These are phyloP conservation scores for Talaromyces verruculosus DNA, from an alignment of 2,329 filamentous ascomycete genomes.

Conservation along the genomic window DNA sequence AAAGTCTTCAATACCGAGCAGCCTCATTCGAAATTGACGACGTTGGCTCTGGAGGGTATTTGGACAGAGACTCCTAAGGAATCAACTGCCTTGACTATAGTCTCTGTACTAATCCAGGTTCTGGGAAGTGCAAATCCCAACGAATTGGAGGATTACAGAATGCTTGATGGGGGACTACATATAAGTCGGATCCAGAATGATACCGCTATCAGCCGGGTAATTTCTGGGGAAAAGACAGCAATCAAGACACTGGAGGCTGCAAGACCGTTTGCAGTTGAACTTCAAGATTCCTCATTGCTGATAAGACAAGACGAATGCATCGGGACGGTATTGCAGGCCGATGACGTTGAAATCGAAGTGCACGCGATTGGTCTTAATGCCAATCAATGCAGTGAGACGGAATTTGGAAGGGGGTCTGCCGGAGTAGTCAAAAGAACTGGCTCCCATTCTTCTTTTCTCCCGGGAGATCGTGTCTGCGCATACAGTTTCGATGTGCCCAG, in stretches of 20 bases:
- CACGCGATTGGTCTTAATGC: neutral
- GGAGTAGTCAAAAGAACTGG: neutral
- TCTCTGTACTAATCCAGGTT: neutral
- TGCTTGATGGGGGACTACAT: neutral
- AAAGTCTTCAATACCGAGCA: neutral
- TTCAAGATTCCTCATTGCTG: neutral
- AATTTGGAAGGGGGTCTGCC: constrained; percentile 3
- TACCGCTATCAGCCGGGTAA: neutral
- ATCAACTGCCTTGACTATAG: neutral
- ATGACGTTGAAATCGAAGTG: neutral
- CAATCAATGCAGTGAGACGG: neutral
- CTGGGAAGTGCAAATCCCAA: too few relatives aligned
- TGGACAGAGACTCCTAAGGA: neutral
- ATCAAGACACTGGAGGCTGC: neutral
- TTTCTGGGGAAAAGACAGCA: neutral
- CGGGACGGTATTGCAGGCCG: too few relatives aligned
- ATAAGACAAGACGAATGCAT: neutral
- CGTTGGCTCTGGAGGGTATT: neutral
- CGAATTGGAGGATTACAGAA: neutral
- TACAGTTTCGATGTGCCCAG: neutral
- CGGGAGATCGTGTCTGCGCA: constrained; percentile 1
- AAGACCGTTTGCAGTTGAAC: neutral
- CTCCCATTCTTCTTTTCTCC: neutral
- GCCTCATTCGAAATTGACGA: neutral
- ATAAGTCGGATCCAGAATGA: neutral